Conservation (phyloP, 805 yeast species). For the Wickerhamomyces tratensis region DNA sequence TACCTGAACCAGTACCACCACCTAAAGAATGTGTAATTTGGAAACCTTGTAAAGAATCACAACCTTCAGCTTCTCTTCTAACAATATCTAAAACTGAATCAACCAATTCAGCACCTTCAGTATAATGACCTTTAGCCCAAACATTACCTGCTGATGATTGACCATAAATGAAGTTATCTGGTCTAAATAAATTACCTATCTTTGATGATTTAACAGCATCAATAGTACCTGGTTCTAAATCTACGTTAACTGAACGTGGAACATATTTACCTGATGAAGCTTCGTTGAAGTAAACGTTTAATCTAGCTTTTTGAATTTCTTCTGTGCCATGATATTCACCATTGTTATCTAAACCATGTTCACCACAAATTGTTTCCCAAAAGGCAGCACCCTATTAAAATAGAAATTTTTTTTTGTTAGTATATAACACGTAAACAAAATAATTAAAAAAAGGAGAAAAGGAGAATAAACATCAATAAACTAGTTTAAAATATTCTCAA, state of each 20-base stretch:
- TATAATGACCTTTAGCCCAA: slow-evolving; percentile 98
- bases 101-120: slow-evolving; percentile 90
- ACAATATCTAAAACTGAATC: slow-evolving; percentile 93
- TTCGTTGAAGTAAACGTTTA: slow-evolving; percentile 91
- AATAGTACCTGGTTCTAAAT: slow-evolving; percentile 94
- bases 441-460: neutral
- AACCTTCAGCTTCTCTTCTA: slow-evolving; percentile 92
- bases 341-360: slow-evolving; percentile 69
- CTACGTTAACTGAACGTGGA: slow-evolving; percentile 95
- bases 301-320: slow-evolving; percentile 72
- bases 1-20: slow-evolving; percentile 99
- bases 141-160: slow-evolving; percentile 99
- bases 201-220: slow-evolving; percentile 94
- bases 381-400: slow-evolving; percentile 69
- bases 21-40: slow-evolving; percentile 95
- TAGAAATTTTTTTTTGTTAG: slow-evolving; percentile 2
- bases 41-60: slow-evolving; percentile 97
- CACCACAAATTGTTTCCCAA: slow-evolving; percentile 89
- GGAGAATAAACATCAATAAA: too few species aligned
- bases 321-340: slow-evolving; percentile 61
- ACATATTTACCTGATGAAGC: slow-evolving; percentile 95
- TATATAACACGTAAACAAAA: neutral
- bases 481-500: too few species aligned
- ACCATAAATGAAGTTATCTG: slow-evolving; percentile 94
- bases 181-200: slow-evolving; percentile 90